Evolutionary conservation across 768 basidiomycete genomes (phyloP).

Genomic region (Scleroderma citrinum): DNA sequence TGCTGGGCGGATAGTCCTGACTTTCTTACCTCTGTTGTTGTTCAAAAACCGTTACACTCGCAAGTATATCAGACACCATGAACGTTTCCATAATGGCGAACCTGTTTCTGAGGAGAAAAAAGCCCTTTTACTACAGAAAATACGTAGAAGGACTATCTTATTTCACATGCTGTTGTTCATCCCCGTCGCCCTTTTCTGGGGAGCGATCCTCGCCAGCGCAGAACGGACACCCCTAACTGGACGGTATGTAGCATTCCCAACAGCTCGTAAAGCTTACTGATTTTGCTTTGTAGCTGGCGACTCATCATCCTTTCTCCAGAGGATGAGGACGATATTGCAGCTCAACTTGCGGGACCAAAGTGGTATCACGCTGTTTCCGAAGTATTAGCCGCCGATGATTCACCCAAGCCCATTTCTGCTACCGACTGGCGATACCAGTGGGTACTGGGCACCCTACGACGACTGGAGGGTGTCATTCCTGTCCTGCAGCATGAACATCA

Average conservation of each 20-base stretch:
- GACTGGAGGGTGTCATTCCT: constrained; percentile 71
- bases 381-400: constrained; percentile 62
- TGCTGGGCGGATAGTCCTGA: constrained; percentile 64
- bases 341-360: constrained; percentile 72
- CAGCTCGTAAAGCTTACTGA: not conserved
- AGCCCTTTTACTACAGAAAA: constrained; percentile 39
- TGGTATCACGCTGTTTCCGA: constrained; percentile 84
- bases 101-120: constrained; percentile 51
- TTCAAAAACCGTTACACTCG: constrained; percentile 50
- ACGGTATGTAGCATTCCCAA: constrained; percentile 45
- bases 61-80: constrained; percentile 43
- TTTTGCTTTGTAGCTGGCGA: constrained; percentile 56
- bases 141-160: constrained; percentile 44
- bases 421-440: constrained; percentile 89
- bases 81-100: constrained; percentile 31
- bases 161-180: constrained; percentile 53
- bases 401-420: constrained; percentile 57
- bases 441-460: constrained; percentile 75
- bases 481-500: constrained; percentile 55
- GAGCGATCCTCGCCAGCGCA: constrained; percentile 63
- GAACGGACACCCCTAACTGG: constrained; percentile 84
- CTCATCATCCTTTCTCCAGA: constrained; percentile 86
- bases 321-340: constrained; percentile 87
- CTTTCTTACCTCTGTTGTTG: constrained; percentile 65
- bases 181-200: constrained; percentile 58